Evolutionary conservation across 257 asterid species (phyloP).

Genomic region (Fraxinus excelsior): DNA sequence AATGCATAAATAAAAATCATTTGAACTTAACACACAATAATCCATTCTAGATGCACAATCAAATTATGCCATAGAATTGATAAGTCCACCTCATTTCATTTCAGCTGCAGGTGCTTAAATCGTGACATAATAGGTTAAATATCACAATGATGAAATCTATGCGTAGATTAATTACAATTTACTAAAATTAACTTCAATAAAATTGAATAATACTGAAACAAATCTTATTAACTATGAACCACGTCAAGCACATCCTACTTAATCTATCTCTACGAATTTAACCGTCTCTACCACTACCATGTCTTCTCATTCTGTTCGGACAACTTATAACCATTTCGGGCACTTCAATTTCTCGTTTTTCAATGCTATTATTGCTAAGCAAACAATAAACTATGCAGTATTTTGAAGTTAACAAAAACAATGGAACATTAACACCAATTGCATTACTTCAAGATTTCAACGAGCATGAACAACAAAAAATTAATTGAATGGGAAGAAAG

Average conservation of each 20-base stretch:
- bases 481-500: constrained; percentile 20
- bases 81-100: neutral
- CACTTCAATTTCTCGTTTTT: neutral
- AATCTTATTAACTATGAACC: neutral
- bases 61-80: neutral
- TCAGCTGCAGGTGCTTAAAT: neutral
- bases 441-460: constrained; percentile 17
- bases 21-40: neutral
- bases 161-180: neutral
- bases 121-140: neutral
- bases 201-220: neutral
- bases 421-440: neutral
- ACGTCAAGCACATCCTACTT: neutral
- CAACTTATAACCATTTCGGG: neutral
- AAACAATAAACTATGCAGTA: neutral
- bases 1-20: no score
- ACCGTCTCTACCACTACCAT: neutral
- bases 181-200: neutral
- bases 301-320: neutral
- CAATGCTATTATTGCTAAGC: neutral
- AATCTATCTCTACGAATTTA: no score
- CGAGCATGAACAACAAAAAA: neutral
- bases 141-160: neutral
- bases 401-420: constrained; percentile 12
- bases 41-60: neutral